Base-by-base conservation (phyloP, 106 monocot species). In the Allium cepa region DNA sequence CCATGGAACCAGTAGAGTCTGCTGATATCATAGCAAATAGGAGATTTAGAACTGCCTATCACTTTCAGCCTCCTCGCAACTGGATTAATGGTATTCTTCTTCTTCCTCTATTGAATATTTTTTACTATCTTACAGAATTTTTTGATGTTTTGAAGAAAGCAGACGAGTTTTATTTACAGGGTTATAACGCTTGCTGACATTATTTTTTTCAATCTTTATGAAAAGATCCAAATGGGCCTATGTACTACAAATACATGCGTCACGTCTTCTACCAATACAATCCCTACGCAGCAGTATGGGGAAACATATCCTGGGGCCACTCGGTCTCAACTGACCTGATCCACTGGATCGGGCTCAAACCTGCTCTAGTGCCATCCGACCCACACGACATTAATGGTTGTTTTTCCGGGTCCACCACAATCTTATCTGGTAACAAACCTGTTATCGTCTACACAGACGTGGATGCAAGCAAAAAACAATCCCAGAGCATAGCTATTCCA, bases 331-430 rank as follows among this genome's bases (percentile, higher is more conserved):
- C 56, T 0, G 84, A 84, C 74, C 79, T 88, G 9, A 70, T 88
- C 52, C 84, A 88, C 64, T 88, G 88, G 88, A 72, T 18, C 0
- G 58, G 59, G 0, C 71, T 85, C 8, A 68, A 76, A 4, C 68
- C 71, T 7, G 84, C 81, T 14, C 64, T 89, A 50, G 28, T 45
- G 12, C 79, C 70, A 1, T 62, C 59, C 13, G 52, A 66, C 47
- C 59, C 76, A 7, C 82, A 69, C 58, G 82, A 89, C 69, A 75
- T 82, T 60, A 77, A 77, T 56, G 85, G 88, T 9, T 85, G 85
- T 69, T 89, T 74, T 76, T 73, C 85, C 5, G 88, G 88, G 10
- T 89, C 85, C 47, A 74, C 79, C 70, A 89, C 88, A 46, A 75
- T 89, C 66, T 69, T 77, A 26, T 74, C 67, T 10, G 67, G 62